A percentile compares a stretch with the other conserved stretches of the same genome.
Evolutionary conservation across 1,139 yeast species (phyloP).

Genomic region (Hyphopichia khmerensis): DNA sequence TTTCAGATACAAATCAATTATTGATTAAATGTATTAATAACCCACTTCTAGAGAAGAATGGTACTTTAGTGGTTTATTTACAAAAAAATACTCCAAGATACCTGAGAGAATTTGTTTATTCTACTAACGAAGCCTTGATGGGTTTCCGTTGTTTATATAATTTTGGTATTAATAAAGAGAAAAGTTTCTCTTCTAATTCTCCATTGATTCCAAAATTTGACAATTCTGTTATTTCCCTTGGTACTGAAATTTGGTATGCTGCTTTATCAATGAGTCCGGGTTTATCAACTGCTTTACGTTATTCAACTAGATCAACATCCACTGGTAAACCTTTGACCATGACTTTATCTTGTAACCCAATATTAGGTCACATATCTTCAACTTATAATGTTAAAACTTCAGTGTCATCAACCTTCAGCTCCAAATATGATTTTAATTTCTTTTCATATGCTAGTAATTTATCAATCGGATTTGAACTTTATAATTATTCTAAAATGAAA

Average conservation of each 20-base stretch:
- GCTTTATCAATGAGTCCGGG: constrained; percentile 82
- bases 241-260: constrained; percentile 91
- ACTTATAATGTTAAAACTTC: constrained; percentile 86
- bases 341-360: constrained; percentile 85
- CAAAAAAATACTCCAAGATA: constrained; percentile 67
- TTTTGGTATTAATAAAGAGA: constrained; percentile 41
- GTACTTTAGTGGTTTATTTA: constrained; percentile 65
- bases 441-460: constrained; percentile 89
- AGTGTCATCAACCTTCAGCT: constrained; percentile 72
- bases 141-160: constrained; percentile 83
- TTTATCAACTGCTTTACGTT: constrained; percentile 77
- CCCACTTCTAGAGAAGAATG: constrained; percentile 55
- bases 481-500: constrained; percentile 41
- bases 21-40: constrained; percentile 75
- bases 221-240: constrained; percentile 61
- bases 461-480: constrained; percentile 82
- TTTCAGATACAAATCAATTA: constrained; percentile 61
- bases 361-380: constrained; percentile 86
- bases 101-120: constrained; percentile 75
- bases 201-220: constrained; percentile 39
- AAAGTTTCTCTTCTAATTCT: constrained; percentile 10
- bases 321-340: constrained; percentile 88
- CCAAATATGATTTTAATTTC: constrained; percentile 84
- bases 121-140: constrained; percentile 85
- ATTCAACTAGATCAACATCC: constrained; percentile 81